These are phyloP conservation scores for Trametes gibbosa DNA, from an alignment of 768 basidiomycete species.

Conservation along the genomic window DNA sequence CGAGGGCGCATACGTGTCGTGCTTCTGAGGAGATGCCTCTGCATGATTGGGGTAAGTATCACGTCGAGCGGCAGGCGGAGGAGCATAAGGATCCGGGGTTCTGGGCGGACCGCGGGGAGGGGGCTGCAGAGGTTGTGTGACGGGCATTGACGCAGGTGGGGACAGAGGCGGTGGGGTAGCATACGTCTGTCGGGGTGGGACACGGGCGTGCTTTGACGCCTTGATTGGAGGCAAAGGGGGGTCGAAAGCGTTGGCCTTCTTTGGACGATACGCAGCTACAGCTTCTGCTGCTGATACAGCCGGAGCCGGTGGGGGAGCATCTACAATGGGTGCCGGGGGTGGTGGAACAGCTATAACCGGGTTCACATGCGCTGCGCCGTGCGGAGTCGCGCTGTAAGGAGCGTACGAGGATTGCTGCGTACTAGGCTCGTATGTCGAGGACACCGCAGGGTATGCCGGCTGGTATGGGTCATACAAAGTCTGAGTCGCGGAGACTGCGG, in stretches of 20 bases:
- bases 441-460: conserved; percentile 6
- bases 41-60: conserved; percentile 1
- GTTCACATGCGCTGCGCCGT: background rate
- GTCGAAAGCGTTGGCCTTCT: conserved; percentile 70
- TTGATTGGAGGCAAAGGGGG: conserved; percentile 63
- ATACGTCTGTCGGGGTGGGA: conserved; percentile 8
- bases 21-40: background rate
- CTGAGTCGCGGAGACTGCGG: conserved; percentile 22
- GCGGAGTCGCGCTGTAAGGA: background rate
- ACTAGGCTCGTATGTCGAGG: background rate
- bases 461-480: conserved; percentile 20
- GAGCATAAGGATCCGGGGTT: conserved; percentile 1
- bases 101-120: conserved; percentile 13
- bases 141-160: conserved; percentile 3
- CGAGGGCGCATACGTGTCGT: background rate
- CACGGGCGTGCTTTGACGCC: conserved; percentile 32
- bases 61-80: background rate
- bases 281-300: conserved; percentile 36
- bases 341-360: conserved; percentile 14
- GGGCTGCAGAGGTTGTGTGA: conserved; percentile 10
- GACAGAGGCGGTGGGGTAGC: conserved; percentile 10
- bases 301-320: conserved; percentile 19
- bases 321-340: conserved; percentile 15
- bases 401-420: background rate
- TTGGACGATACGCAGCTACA: conserved; percentile 56